Base-by-base conservation (phyloP, 2,329 filamentous ascomycete genomes). In the Elsinoe ampelina region DNA sequence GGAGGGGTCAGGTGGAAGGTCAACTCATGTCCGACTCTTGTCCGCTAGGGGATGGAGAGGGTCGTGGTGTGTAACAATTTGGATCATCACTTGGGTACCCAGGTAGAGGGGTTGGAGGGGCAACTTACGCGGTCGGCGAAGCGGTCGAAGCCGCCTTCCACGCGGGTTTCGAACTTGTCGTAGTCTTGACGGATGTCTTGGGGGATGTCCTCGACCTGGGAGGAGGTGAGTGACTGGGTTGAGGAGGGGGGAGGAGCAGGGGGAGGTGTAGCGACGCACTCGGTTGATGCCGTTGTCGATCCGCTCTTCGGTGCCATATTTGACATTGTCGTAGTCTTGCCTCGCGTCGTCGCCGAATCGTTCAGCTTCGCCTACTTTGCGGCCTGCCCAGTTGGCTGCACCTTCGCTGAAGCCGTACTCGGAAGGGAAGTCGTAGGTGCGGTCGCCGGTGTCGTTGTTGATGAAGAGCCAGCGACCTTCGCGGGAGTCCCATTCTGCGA, bases 381-480 rank as follows among this genome's bases (percentile, higher is more conserved):
- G 63, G 5, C 73, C 74, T 3, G 72, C 71, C 72, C 73, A 75
- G 30, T 66, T 58, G 12, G 73, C 73, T 1, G 71, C 72, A 58
- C 75, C 62, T 32, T 75, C 70, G 48, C 26, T 43, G 36, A 32
- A 54, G 26, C 38, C 35, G 41, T 45, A 7, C 35, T 30, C 35
- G 2, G 8, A 22, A 1, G 56, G 56, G 17, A 32, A 41, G 20
- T 52, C 57, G 60, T 68, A 73, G 43, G 66, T 72, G 15, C 70
- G 67, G 63, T 76, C 68, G 38, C 74, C 74, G 19, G 69, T 77
- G 61, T 75, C 67, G 55, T 73, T 67, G 64, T 77, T 77, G 59
- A 77, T 64, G 65, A 71, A 78, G 63, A 72, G 63, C 67, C 71
- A 77, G 61, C 73, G 69, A 36, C 67, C 60, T 19, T 70, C 68